Conservation (phyloP, 2,329 filamentous ascomycete species). For the Ascochyta rabiei region DNA sequence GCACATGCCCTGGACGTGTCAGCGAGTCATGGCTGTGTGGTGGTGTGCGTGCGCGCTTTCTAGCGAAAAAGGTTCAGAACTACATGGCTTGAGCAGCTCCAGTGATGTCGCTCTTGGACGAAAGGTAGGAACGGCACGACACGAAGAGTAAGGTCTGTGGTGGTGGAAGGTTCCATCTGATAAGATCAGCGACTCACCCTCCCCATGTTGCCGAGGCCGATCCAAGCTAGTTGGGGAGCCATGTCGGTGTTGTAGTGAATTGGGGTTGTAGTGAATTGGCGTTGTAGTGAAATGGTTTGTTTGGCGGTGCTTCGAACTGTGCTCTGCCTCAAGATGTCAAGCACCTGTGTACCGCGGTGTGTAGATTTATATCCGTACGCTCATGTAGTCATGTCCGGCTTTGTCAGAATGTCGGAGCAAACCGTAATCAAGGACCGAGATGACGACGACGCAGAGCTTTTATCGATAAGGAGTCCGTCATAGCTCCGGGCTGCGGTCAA, state of each 20-base stretch:
- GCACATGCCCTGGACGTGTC: slow-evolving; percentile 28
- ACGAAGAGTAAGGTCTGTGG: background rate
- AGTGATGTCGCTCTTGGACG: background rate
- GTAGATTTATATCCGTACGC: slow-evolving; percentile 1
- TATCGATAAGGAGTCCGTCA: slow-evolving; percentile 27
- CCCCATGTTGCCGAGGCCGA: slow-evolving; percentile 89
- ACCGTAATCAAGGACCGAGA: background rate
- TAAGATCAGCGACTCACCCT: slow-evolving; percentile 59
- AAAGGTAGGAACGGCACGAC: too few relatives aligned
- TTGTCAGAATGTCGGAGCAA: slow-evolving; percentile 9
- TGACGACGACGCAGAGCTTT: slow-evolving; percentile 19
- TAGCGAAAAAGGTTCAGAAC: background rate
- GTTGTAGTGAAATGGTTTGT: background rate
- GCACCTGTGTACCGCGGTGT: background rate
- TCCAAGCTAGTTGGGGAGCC: slow-evolving; percentile 69
- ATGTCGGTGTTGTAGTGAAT: slow-evolving; percentile 32
- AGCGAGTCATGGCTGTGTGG: slow-evolving; percentile 5
- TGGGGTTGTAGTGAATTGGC: too few relatives aligned
- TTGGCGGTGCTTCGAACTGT: background rate
- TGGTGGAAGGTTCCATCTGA: background rate
- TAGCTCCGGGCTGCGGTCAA: slow-evolving; percentile 15
- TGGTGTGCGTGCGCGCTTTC: background rate
- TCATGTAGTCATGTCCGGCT: slow-evolving; percentile 9
- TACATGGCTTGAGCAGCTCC: background rate
- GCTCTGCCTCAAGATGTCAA: background rate